Evolutionary conservation across 78 protist species (phyloP), one percentile per base, ranked within the genome.

Genomic region (Salpingoeca rosetta): DNA sequence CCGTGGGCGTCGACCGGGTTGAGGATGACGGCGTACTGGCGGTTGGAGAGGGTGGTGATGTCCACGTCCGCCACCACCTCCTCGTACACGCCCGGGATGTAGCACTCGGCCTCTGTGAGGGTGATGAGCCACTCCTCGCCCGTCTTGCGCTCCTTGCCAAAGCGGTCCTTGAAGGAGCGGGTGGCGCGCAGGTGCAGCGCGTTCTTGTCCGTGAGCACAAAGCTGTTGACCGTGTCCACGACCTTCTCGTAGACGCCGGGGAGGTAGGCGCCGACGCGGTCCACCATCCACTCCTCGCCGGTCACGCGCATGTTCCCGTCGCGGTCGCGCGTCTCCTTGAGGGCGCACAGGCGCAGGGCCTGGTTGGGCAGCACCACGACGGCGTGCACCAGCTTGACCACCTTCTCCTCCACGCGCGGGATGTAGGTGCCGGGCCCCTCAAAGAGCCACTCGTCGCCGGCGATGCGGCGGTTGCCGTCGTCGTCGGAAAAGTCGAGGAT

Each of bases 51-150:
- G 36, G 93, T 90, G 35, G 95, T 94, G 37, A 94, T 90, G 31
- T 41, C 28, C 37, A 92, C 90, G 73, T 72, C 88, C 74, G 87
- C 86, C 51, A 93, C 89, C 36, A 91, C 91, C 84, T 87, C 84
- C 89, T 93, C 95, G 76, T 92, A 44, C n/a, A 94, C 97, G 45
- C 90, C 92, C 39, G 94, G 95, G 44, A 95, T 88, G 86, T 91
- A 90, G 51, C 93, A 44, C 86, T 92, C 94, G 80, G 88, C 27
- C 76, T 86, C 86, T 82, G 82, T 65, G 51, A 81, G 36, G 77
- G 94, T 92, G 43, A 95, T 92, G 31, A 95, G 87, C 95, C 96
- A 94, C 88, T 91, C 92, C 88, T 92, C 94, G 78, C 94, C 96
- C 73, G 89, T 92, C 88, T 84, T 80, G 86, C 96, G 90, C 42